These are phyloP conservation scores for Celoporthe dispersa DNA, from an alignment of 2,329 filamentous ascomycete genomes.

Conservation along the genomic window DNA sequence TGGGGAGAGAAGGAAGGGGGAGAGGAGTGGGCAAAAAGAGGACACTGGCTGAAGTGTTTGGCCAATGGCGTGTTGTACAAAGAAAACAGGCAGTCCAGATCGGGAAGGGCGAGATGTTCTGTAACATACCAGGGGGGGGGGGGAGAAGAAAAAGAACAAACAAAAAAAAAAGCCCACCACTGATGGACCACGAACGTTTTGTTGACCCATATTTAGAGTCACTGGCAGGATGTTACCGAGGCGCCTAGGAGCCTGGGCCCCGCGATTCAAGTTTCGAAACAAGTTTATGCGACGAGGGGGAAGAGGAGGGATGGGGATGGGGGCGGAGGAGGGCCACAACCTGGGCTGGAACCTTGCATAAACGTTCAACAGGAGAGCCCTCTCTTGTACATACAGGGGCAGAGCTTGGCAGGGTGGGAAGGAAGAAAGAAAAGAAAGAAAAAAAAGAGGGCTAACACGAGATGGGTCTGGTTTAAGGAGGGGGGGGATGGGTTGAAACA, in stretches of 20 bases:
- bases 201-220: constrained; percentile 12
- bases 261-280: not conserved
- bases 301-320: too few species aligned
- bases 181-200: not conserved
- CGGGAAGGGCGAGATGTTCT: constrained; percentile 19
- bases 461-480: too few species aligned
- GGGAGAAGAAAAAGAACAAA: not conserved
- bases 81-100: not conserved
- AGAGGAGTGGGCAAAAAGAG: not conserved
- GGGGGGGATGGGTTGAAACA: not conserved
- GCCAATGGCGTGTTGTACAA: constrained; percentile 29
- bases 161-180: not conserved
- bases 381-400: too few species aligned
- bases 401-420: not conserved
- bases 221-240: constrained; percentile 7
- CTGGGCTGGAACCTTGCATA: not conserved
- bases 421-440: too few species aligned
- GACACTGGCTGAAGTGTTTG: not conserved
- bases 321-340: too few species aligned
- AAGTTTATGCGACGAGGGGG: not conserved
- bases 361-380: not conserved
- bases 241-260: not conserved
- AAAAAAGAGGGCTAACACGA: not conserved
- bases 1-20: not conserved
- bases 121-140: too few species aligned